Percentiles rank a stretch among this genome's conserved stretches.
These are phyloP conservation scores for Leishmania braziliensis DNA, from an alignment of 208 protist genomes.

Conservation along the genomic window DNA sequence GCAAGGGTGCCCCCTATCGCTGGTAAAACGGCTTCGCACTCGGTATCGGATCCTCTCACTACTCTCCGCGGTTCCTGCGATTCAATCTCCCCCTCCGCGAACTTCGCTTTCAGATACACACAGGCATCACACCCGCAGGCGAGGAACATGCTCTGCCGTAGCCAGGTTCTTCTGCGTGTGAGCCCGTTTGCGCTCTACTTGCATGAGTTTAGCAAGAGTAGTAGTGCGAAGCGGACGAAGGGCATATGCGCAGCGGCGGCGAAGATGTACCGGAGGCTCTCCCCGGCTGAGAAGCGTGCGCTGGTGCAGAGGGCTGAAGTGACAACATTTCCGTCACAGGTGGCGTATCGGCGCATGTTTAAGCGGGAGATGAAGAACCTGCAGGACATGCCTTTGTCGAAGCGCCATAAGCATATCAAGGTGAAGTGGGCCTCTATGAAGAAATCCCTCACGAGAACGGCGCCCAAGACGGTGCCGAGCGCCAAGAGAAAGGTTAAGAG, in stretches of 20 bases:
- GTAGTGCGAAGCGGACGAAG: conserved; percentile 29
- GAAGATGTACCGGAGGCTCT: conserved; percentile 51
- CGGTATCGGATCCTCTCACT: background rate
- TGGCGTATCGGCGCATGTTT: conserved; percentile 63
- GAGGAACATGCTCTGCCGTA: conserved; percentile 52
- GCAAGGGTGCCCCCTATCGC: background rate
- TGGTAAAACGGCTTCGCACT: background rate
- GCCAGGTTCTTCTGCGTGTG: conserved; percentile 34
- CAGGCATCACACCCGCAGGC: background rate
- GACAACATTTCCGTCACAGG: conserved; percentile 41
- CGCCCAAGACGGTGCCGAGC: conserved; percentile 14
- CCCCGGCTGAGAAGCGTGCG: conserved; percentile 31
- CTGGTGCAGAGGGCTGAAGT: conserved; percentile 41
- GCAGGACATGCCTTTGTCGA: conserved; percentile 17
- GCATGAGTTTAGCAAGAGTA: conserved; percentile 44
- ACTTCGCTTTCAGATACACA: background rate
- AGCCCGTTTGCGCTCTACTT: conserved; percentile 68
- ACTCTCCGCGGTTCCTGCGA: background rate
- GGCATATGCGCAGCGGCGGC: conserved; percentile 15
- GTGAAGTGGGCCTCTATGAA: conserved; percentile 28
- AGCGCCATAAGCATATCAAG: conserved; percentile 6
- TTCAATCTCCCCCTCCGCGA: background rate
- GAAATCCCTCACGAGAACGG: conserved; percentile 16
- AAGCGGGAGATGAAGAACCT: conserved; percentile 42
- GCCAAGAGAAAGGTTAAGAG: conserved; percentile 35